A percentile compares a stretch with the other conserved stretches of the same genome.
Evolutionary conservation across 495 filamentous ascomycete species (phyloP).

Genomic region (Penicillium lividum): DNA sequence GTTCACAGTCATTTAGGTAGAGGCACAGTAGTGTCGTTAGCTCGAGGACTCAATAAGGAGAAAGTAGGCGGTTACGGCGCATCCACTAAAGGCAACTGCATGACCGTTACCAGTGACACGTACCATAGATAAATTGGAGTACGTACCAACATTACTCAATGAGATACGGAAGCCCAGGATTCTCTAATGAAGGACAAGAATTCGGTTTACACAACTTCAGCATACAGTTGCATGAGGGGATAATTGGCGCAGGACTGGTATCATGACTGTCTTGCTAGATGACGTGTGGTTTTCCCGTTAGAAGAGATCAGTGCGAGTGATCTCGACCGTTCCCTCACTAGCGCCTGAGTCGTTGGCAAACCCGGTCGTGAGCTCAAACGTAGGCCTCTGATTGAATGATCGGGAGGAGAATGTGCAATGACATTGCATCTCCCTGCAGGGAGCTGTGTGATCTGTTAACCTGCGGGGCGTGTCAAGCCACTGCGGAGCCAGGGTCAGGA

Average conservation of each 20-base stretch:
- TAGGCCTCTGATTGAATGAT: neutral
- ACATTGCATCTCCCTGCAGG: constrained; percentile 21
- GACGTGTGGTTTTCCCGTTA: constrained; percentile 6
- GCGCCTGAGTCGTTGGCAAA: neutral
- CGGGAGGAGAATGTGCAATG: constrained; percentile 8
- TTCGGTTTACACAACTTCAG: neutral
- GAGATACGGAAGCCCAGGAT: no score
- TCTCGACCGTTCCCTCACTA: constrained; percentile 3
- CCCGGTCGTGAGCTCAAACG: neutral
- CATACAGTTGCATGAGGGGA: neutral
- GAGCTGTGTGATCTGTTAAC: constrained; percentile 26
- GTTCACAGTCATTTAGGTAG: neutral
- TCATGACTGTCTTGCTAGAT: neutral
- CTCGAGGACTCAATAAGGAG: neutral
- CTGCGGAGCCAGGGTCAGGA: constrained; percentile 24
- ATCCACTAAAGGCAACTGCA: constrained; percentile 30
- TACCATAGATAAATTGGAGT: neutral
- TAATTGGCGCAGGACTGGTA: neutral
- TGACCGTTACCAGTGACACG: constrained; percentile 18
- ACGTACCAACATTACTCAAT: no score
- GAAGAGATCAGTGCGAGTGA: constrained; percentile 14
- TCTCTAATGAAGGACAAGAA: no score
- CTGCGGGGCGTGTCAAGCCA: constrained; percentile 34
- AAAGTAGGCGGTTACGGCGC: constrained; percentile 29
- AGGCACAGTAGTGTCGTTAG: constrained; percentile 4